Conservation (phyloP, 208 protist species). For the Crithidia thermophila region DNA sequence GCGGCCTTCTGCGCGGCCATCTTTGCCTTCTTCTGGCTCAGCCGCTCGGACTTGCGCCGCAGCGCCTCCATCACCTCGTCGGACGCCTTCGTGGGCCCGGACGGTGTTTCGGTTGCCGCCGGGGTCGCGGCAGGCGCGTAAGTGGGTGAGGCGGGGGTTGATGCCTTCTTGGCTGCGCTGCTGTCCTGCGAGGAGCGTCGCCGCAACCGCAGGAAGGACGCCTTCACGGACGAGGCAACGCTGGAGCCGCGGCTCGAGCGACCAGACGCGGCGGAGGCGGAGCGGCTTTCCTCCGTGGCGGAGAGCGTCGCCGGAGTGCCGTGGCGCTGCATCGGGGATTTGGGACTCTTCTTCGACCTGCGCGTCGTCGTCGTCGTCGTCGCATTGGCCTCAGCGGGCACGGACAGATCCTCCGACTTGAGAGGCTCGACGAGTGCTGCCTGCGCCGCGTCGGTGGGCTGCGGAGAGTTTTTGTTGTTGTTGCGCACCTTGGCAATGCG, state of each 20-base stretch:
- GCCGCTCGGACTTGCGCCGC: slow-evolving; percentile 8
- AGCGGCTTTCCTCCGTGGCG: not conserved
- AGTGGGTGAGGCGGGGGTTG: not conserved
- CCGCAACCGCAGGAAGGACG: not conserved
- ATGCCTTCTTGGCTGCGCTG: not conserved
- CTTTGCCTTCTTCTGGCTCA: slow-evolving; percentile 6
- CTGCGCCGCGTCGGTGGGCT: no score
- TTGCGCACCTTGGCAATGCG: not conserved
- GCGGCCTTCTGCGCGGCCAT: slow-evolving; percentile 1
- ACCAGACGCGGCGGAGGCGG: not conserved
- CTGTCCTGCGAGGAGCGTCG: not conserved
- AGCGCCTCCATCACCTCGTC: slow-evolving; percentile 6
- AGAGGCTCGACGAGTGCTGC: no score
- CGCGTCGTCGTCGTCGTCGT: not conserved
- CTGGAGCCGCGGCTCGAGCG: slow-evolving; percentile 1
- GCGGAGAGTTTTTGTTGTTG: no score
- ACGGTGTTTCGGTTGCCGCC: not conserved
- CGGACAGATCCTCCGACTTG: not conserved
- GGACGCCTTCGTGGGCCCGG: not conserved
- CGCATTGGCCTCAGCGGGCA: not conserved
- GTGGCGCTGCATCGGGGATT: not conserved
- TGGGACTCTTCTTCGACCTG: not conserved
- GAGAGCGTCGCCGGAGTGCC: not conserved
- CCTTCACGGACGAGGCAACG: not conserved
- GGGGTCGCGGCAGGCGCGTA: not conserved